Conservation (phyloP, 2,329 filamentous ascomycete species). For the Fusarium clavum region DNA sequence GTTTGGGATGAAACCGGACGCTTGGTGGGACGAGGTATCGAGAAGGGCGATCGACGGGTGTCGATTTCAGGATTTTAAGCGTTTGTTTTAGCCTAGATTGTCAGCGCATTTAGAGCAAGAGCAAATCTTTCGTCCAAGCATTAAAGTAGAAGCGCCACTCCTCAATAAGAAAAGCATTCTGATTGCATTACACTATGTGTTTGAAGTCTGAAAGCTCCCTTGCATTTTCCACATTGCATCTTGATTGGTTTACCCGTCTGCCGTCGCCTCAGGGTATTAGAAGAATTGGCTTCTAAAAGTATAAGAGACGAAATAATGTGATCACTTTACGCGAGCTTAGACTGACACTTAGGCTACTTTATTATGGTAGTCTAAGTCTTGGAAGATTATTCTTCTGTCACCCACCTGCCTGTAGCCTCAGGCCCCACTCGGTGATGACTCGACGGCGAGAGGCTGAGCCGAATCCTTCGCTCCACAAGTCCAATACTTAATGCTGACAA, state of each 20-base stretch:
- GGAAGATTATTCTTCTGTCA: too few relatives aligned
- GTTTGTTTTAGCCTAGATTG: not conserved
- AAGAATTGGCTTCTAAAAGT: too few relatives aligned
- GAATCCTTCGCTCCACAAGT: not conserved
- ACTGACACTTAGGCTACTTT: too few relatives aligned
- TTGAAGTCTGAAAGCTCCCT: too few relatives aligned
- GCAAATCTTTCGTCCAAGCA: not conserved
- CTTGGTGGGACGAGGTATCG: not conserved
- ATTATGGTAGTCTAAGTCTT: too few relatives aligned
- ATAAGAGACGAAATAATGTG: too few relatives aligned
- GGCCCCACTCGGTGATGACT: not conserved
- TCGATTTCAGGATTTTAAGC: not conserved
- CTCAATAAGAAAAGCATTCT: not conserved
- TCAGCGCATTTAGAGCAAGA: too few relatives aligned
- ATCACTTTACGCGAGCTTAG: too few relatives aligned
- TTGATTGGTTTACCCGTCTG: not conserved
- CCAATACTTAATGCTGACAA: not conserved
- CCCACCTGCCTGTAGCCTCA: too few relatives aligned
- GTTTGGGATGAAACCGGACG: not conserved
- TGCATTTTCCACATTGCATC: not conserved
- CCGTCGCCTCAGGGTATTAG: too few relatives aligned
- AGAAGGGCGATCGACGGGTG: not conserved
- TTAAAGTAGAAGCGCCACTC: not conserved
- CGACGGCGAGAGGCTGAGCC: not conserved
- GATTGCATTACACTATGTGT: too few relatives aligned